Percentiles rank a stretch among this genome's conserved stretches.
These are phyloP conservation scores for Ploettnerulaceae sp. DNA, from an alignment of 2,329 filamentous ascomycete species.

Conservation along the genomic window DNA sequence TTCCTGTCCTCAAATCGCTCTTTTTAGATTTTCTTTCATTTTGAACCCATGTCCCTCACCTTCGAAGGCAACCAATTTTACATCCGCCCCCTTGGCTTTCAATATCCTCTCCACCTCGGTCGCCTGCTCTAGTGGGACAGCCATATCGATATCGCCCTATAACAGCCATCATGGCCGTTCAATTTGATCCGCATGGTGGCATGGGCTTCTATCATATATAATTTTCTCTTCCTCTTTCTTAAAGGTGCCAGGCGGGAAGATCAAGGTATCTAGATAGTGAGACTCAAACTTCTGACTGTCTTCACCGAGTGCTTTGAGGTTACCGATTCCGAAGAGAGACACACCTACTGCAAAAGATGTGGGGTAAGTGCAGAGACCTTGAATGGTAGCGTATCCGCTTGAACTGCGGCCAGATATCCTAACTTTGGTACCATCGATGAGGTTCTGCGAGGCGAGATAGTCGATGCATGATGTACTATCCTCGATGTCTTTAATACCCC, in stretches of 20 bases:
- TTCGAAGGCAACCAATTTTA: conserved; percentile 43
- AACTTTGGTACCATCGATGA: conserved; percentile 34
- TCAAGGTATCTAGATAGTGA: conserved; percentile 44
- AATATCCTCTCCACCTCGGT: conserved; percentile 47
- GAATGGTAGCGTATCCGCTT: conserved; percentile 50
- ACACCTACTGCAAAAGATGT: conserved; percentile 45
- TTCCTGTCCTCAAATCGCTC: conserved; percentile 40
- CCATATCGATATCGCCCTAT: conserved; percentile 50
- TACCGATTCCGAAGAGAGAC: conserved; percentile 47
- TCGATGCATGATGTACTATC: conserved; percentile 45
- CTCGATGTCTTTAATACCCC: conserved; percentile 47
- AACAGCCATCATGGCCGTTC: conserved; percentile 49
- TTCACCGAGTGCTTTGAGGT: conserved; percentile 42
- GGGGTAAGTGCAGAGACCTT: conserved; percentile 44
- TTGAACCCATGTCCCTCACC: conserved; percentile 49
- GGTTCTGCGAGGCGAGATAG: conserved; percentile 37
- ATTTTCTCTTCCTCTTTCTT: conserved; percentile 39
- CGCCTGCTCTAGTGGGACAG: conserved; percentile 55
- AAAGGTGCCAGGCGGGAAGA: conserved; percentile 36
- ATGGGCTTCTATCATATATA: conserved; percentile 44
- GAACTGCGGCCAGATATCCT: conserved; percentile 49
- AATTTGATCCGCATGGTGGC: conserved; percentile 45
- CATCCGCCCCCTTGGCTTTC: conserved; percentile 38
- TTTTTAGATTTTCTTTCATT: conserved; percentile 37
- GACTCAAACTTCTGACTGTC: conserved; percentile 54